Percentiles rank a stretch among this genome's conserved stretches.
These are phyloP conservation scores for Xylaria multiplex DNA, from an alignment of 2,329 filamentous ascomycete genomes.

Conservation along the genomic window DNA sequence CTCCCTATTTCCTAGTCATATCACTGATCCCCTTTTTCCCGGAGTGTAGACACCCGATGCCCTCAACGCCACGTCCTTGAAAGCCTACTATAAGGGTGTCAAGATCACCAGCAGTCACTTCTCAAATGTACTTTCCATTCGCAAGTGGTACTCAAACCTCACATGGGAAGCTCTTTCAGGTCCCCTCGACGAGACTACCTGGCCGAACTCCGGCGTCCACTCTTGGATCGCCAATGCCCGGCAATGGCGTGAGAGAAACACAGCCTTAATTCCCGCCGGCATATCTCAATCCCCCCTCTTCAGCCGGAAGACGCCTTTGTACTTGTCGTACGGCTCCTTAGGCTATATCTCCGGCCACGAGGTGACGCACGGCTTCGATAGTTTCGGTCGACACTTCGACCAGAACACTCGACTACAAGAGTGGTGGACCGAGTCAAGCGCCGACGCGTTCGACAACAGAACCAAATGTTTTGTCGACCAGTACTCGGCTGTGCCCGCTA, in stretches of 20 bases:
- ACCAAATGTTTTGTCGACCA: conserved; percentile 75
- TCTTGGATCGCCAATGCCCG: conserved; percentile 66
- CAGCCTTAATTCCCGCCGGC: conserved; percentile 75
- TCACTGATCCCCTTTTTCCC: background rate
- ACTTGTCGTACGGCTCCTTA: conserved; percentile 75
- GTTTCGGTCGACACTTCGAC: conserved; percentile 71
- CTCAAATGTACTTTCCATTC: conserved; percentile 63
- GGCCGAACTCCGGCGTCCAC: conserved; percentile 68
- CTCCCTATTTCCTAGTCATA: background rate
- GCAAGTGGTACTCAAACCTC: conserved; percentile 55
- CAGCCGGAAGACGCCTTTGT: conserved; percentile 60
- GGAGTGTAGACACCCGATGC: conserved; percentile 57
- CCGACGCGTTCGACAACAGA: conserved; percentile 64
- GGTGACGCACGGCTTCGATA: conserved; percentile 76
- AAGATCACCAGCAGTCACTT: conserved; percentile 66
- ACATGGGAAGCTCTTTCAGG: conserved; percentile 58
- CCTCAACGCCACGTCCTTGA: conserved; percentile 52
- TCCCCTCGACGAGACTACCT: conserved; percentile 68
- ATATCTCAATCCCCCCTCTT: conserved; percentile 77
- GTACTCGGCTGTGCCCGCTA: conserved; percentile 65
- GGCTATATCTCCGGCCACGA: conserved; percentile 75
- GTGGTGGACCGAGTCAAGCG: conserved; percentile 10
- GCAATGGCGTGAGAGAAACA: conserved; percentile 71
- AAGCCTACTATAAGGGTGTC: conserved; percentile 64
- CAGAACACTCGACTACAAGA: conserved; percentile 69